phyloP scores from a whole-genome alignment of 257 asterid species.

The Orobanche coerulescens region DNA sequence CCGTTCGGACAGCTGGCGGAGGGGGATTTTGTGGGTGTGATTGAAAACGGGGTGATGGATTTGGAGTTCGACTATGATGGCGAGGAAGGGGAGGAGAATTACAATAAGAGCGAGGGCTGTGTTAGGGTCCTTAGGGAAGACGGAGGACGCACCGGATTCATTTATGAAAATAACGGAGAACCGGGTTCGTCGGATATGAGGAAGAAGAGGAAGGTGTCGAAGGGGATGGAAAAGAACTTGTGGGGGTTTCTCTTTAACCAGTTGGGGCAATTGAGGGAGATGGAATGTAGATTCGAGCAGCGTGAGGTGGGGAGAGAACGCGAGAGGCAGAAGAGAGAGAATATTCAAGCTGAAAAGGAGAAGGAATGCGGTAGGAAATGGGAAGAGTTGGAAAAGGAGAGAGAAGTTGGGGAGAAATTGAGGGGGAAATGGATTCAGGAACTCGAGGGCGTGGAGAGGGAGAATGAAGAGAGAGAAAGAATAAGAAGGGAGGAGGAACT shows the following conservation, averaged over 20 bases:
- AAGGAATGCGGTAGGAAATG: conserved; percentile 51
- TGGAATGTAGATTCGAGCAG: conserved; percentile 69
- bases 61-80: conserved; percentile 78
- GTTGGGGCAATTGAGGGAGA: conserved; percentile 53
- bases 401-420: conserved; percentile 47
- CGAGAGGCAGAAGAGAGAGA: conserved; percentile 69
- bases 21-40: conserved; percentile 64
- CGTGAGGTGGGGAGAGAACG: conserved; percentile 62
- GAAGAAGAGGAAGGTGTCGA: conserved; percentile 63
- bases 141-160: too few relatives aligned
- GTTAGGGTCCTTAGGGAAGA: conserved; percentile 38
- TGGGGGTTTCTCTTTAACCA: conserved; percentile 68
- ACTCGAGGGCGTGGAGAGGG: conserved; percentile 74
- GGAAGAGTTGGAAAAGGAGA: conserved; percentile 60
- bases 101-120: conserved; percentile 34
- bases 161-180: conserved; percentile 60
- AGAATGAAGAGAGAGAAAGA: conserved; percentile 59
- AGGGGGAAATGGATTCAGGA: conserved; percentile 65
- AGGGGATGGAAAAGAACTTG: conserved; percentile 59
- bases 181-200: conserved; percentile 48
- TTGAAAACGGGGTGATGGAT: conserved; percentile 71
- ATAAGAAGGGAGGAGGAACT: conserved; percentile 60
- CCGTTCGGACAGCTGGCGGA: conserved; percentile 61
- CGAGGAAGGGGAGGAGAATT: conserved; percentile 72
- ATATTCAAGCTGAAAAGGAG: conserved; percentile 45